phyloP scores from a whole-genome alignment of 2,329 filamentous ascomycete species.

The Trichoderma sp. region DNA sequence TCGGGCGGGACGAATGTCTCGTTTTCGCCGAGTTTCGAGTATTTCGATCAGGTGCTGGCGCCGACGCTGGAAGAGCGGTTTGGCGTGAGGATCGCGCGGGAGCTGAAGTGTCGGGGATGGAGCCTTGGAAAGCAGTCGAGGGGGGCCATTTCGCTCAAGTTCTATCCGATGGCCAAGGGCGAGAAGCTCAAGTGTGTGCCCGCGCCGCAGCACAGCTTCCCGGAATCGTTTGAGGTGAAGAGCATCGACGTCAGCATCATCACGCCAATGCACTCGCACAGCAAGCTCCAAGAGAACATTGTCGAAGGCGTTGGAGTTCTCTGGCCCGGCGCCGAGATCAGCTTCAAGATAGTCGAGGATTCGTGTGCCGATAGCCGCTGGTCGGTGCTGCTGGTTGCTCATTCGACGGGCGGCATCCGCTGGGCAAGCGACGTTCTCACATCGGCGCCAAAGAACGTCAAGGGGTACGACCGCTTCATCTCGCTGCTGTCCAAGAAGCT shows the following conservation, averaged over 20 bases:
- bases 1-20: conserved; percentile 61
- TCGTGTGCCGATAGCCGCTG: conserved; percentile 53
- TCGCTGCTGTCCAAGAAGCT: conserved; percentile 49
- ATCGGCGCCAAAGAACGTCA: conserved; percentile 46
- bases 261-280: conserved; percentile 48
- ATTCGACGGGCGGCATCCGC: conserved; percentile 46
- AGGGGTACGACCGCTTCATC: conserved; percentile 35
- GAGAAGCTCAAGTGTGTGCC: conserved; percentile 41
- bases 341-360: conserved; percentile 52
- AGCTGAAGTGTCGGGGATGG: conserved; percentile 54
- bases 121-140: conserved; percentile 44
- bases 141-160: conserved; percentile 49
- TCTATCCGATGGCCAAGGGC: conserved; percentile 39
- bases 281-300: conserved; percentile 45
- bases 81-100: conserved; percentile 48
- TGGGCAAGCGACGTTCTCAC: conserved; percentile 53
- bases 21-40: conserved; percentile 62
- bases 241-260: conserved; percentile 55
- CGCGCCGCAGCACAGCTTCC: conserved; percentile 29
- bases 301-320: conserved; percentile 42
- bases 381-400: conserved; percentile 60
- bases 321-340: conserved; percentile 48
- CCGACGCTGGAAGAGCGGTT: conserved; percentile 56
- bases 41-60: conserved; percentile 62
- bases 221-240: conserved; percentile 41